Conservation (phyloP, 2,329 filamentous ascomycete genomes). For the Penicillium sp. region DNA sequence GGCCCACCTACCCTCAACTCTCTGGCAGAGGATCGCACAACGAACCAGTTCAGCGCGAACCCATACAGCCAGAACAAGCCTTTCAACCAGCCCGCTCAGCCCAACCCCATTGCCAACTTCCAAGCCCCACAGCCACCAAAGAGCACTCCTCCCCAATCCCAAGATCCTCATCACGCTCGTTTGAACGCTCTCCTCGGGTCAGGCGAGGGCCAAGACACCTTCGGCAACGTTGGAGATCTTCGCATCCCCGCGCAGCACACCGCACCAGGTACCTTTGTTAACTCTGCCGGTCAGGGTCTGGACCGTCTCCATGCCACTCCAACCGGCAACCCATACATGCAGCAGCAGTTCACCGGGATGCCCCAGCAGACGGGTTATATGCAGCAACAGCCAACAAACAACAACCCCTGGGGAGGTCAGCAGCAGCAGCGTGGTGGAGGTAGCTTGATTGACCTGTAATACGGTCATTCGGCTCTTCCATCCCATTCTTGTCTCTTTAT, state of each 20-base stretch:
- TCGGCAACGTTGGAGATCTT: constrained; percentile 93
- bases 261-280: constrained; percentile 92
- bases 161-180: constrained; percentile 65
- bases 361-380: constrained; percentile 49
- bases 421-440: constrained; percentile 52
- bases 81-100: constrained; percentile 40
- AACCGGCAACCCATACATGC: constrained; percentile 83
- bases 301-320: constrained; percentile 67
- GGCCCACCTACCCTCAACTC: constrained; percentile 51
- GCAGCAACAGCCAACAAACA: constrained; percentile 50
- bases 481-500: background rate
- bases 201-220: constrained; percentile 94
- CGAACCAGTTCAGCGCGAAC: constrained; percentile 11
- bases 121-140: constrained; percentile 36
- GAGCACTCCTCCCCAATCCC: constrained; percentile 33
- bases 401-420: constrained; percentile 59
- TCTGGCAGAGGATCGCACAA: constrained; percentile 26
- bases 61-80: constrained; percentile 41
- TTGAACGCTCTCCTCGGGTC: constrained; percentile 84
- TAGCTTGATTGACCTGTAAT: constrained; percentile 64
- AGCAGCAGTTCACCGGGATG: constrained; percentile 76
- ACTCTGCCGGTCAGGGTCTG: constrained; percentile 84
- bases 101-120: constrained; percentile 40
- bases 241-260: constrained; percentile 97
- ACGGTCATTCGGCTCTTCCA: background rate